These are phyloP conservation scores for Letharia columbiana DNA, from an alignment of 495 filamentous ascomycete species.

Conservation along the genomic window DNA sequence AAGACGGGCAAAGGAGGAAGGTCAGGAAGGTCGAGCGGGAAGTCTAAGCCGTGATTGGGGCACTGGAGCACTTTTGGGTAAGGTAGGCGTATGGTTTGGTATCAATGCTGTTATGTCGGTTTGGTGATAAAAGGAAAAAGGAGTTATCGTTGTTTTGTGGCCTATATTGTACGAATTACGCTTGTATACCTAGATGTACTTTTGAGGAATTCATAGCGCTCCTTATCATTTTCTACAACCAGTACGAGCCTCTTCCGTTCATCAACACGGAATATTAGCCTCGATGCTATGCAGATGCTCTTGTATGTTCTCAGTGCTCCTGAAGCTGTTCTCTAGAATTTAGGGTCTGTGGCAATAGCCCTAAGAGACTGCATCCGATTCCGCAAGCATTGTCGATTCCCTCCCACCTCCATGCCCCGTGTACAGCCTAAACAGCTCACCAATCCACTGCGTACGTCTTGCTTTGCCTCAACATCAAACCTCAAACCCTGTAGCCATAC, in stretches of 20 bases:
- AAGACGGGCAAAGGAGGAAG: conserved; percentile 1
- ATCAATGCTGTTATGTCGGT: neutral
- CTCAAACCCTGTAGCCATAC: neutral
- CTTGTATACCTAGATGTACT: neutral
- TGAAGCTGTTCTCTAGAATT: neutral
- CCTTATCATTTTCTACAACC: neutral
- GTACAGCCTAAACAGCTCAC: neutral
- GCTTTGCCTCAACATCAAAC: neutral
- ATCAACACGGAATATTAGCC: neutral
- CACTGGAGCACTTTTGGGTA: neutral
- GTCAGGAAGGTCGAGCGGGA: neutral
- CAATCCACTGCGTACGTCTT: neutral
- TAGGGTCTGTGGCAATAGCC: neutral
- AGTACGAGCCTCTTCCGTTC: neutral
- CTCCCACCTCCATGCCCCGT: neutral
- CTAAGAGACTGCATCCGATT: neutral
- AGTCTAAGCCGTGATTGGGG: neutral
- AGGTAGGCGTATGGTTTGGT: neutral
- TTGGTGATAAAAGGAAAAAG: neutral
- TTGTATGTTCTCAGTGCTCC: neutral
- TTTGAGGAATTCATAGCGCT: neutral
- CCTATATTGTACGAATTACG: neutral
- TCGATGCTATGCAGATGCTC: neutral
- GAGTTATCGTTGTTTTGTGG: neutral
- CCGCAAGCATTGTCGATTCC: neutral